These are phyloP conservation scores for Capronia coronata DNA, from an alignment of 2,329 filamentous ascomycete genomes.

Conservation along the genomic window DNA sequence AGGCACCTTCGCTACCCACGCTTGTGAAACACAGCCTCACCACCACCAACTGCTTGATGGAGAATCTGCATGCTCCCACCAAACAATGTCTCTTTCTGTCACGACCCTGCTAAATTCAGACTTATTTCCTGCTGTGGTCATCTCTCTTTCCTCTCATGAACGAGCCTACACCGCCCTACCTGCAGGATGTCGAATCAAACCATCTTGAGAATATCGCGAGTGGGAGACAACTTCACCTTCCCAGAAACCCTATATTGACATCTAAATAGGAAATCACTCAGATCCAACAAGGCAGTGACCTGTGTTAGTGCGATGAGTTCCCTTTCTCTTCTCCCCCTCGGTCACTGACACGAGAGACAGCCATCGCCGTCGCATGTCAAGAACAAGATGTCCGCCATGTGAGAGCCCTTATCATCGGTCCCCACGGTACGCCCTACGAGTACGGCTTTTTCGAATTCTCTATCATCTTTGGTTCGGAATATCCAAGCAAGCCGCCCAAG, in stretches of 20 bases:
- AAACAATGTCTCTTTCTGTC: constrained; percentile 14
- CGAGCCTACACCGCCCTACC: not conserved
- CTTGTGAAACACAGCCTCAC: constrained; percentile 20
- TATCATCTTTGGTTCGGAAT: constrained; percentile 49
- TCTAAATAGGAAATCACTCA: constrained; percentile 67
- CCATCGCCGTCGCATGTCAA: constrained; percentile 79
- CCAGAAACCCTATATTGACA: constrained; percentile 21
- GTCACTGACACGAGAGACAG: constrained; percentile 20
- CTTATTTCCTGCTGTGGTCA: not conserved
- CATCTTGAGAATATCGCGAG: constrained; percentile 79
- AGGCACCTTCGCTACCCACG: constrained; percentile 2
- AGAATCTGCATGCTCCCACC: not conserved
- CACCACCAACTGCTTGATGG: constrained; percentile 1
- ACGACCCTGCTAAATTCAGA: constrained; percentile 1
- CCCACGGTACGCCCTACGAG: constrained; percentile 90
- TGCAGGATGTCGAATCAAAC: constrained; percentile 69
- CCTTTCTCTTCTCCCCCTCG: constrained; percentile 1
- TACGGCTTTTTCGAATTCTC: constrained; percentile 92
- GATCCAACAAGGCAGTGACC: constrained; percentile 73
- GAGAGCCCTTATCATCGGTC: constrained; percentile 80
- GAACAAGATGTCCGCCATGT: constrained; percentile 86
- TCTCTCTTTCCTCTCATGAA: constrained; percentile 6
- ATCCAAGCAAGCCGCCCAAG: constrained; percentile 60
- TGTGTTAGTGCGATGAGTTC: constrained; percentile 55
- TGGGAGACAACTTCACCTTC: constrained; percentile 38